Conservation (phyloP, 805 yeast species). For the Candida insectalens region DNA sequence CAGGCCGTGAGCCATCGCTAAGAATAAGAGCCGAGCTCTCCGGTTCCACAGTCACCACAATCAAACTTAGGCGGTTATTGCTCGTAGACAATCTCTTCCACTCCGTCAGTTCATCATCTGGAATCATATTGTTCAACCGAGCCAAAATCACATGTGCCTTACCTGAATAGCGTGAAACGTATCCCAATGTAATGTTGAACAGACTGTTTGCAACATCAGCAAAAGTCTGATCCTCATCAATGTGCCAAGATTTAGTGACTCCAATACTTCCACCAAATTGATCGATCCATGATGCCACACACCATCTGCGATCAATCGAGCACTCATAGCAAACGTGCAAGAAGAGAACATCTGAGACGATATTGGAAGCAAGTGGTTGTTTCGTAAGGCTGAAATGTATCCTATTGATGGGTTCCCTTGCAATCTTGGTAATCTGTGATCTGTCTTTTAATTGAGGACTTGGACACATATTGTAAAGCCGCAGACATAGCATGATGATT, state of each 20-base stretch:
- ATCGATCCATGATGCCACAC: conserved; percentile 84
- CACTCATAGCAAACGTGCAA: conserved; percentile 82
- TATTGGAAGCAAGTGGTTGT: conserved; percentile 23
- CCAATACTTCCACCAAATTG: conserved; percentile 56
- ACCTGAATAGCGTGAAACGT: conserved; percentile 31
- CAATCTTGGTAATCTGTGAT: conserved; percentile 27
- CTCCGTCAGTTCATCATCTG: conserved; percentile 73
- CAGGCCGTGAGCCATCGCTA: conserved; percentile 20
- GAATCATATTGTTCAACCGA: conserved; percentile 61
- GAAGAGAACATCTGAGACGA: conserved; percentile 60
- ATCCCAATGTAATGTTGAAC: conserved; percentile 46
- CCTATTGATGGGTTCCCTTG: conserved; percentile 31
- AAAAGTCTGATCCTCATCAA: conserved; percentile 25
- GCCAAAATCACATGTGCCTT: conserved; percentile 59
- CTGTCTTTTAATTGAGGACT: conserved; percentile 15
- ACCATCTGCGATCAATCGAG: conserved; percentile 75
- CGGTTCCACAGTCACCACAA: conserved; percentile 60
- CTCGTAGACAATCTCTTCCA: conserved; percentile 67
- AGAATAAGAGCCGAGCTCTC: conserved; percentile 36
- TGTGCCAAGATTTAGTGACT: conserved; percentile 57
- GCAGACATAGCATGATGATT: conserved; percentile 36
- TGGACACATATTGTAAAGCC: conserved; percentile 52
- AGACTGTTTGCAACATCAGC: conserved; percentile 57
- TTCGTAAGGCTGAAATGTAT: conserved; percentile 35
- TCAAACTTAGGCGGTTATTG: conserved; percentile 44